These are phyloP conservation scores for Calocybe indica DNA, from an alignment of 768 basidiomycete species.

Conservation along the genomic window DNA sequence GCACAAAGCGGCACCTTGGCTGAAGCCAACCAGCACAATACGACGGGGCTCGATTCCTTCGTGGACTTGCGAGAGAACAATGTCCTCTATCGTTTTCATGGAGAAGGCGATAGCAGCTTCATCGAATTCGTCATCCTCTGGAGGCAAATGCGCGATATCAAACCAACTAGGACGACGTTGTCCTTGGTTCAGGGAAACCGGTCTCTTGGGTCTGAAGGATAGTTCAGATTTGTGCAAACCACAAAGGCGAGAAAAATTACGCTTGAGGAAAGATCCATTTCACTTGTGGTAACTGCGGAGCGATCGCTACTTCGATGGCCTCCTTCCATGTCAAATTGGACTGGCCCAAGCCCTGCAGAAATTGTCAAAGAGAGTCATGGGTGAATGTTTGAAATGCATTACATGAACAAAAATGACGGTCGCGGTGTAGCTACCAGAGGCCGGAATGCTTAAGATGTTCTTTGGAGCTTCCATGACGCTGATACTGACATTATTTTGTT, in stretches of 20 bases:
- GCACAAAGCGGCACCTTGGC: conserved; percentile 35
- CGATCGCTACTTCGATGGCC: conserved; percentile 25
- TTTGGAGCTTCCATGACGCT: too few species aligned
- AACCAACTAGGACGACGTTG: conserved; percentile 35
- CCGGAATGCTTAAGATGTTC: neutral
- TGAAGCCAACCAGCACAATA: conserved; percentile 36
- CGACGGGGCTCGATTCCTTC: conserved; percentile 26
- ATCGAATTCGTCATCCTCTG: conserved; percentile 28
- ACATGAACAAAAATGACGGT: conserved; percentile 74
- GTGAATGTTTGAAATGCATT: conserved; percentile 12
- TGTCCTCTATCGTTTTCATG: conserved; percentile 25
- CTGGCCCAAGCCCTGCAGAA: conserved; percentile 33
- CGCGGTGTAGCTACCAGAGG: conserved; percentile 42
- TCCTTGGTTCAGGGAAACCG: conserved; percentile 22
- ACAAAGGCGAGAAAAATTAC: conserved; percentile 15
- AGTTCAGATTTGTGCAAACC: conserved; percentile 3
- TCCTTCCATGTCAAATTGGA: conserved; percentile 28
- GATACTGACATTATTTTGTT: too few species aligned
- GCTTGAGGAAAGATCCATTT: conserved; percentile 40
- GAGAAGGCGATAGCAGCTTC: conserved; percentile 26
- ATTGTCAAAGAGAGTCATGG: neutral
- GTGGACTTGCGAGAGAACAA: conserved; percentile 32
- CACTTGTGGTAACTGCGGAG: conserved; percentile 28
- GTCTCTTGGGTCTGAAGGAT: conserved; percentile 16
- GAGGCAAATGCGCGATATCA: conserved; percentile 30